A percentile compares a stretch with the other conserved stretches of the same genome.
phyloP scores from a whole-genome alignment of 495 filamentous ascomycete species.

The Amniculicola lignicola region DNA sequence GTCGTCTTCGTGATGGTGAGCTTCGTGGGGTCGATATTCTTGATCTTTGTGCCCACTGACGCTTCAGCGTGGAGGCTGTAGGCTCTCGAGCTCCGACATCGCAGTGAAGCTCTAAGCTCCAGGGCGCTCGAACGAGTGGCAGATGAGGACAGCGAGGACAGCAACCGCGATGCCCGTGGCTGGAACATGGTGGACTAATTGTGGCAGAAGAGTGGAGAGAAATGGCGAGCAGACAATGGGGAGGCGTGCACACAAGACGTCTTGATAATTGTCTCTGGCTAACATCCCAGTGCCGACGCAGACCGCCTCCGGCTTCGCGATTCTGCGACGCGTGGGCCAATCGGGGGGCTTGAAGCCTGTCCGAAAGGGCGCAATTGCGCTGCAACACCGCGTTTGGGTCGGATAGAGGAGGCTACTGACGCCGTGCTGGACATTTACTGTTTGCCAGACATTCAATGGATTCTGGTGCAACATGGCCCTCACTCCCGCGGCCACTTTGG shows the following conservation, averaged over 20 bases:
- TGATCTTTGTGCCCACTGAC: constrained; percentile 39
- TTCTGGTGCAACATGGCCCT: too few species aligned
- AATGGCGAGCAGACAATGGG: constrained; percentile 4
- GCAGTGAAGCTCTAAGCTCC: constrained; percentile 37
- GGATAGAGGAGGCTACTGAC: constrained; percentile 15
- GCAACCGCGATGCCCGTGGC: constrained; percentile 25
- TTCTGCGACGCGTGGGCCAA: not conserved
- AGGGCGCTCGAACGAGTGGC: constrained; percentile 33
- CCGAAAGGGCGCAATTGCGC: constrained; percentile 9
- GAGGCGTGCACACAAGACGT: not conserved
- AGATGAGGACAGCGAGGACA: constrained; percentile 18
- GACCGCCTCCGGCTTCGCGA: not conserved
- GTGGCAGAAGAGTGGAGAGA: not conserved
- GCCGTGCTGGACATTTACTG: not conserved
- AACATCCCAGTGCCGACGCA: constrained; percentile 16
- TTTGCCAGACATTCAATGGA: too few species aligned
- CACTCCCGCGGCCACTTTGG: too few species aligned
- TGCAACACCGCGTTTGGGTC: not conserved
- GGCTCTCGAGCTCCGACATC: constrained; percentile 34
- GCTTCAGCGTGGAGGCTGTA: constrained; percentile 40
- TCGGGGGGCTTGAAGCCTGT: not conserved
- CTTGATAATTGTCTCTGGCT: not conserved
- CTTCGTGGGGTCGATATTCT: constrained; percentile 70
- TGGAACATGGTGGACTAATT: constrained; percentile 28
- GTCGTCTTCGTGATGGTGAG: constrained; percentile 69